Base-by-base conservation (phyloP, 2,329 filamentous ascomycete genomes). In the Alternaria gaisen region DNA sequence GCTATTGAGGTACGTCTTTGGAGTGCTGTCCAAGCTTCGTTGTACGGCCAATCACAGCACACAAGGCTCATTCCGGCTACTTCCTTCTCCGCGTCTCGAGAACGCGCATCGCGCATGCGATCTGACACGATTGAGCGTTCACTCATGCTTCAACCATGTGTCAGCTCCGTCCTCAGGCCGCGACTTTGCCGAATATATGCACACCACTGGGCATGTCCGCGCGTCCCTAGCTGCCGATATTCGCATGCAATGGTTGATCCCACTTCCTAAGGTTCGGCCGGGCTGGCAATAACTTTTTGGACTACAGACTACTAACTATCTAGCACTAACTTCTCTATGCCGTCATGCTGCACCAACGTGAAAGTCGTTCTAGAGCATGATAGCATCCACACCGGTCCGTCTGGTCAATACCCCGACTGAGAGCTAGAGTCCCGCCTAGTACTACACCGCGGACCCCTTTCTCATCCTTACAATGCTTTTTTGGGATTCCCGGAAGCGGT, bases 61-160 rank as follows among this genome's bases (percentile, higher is more conserved):
- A 20, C 38, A 50, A 41, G 41, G 48, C 48, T 61, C 48, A 53
- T 61, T 48, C 60, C 61, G 60, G 58, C 56, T 44, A 28, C 41
- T 41, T 16, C n/a, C 48, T 46, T 55, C 59, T 67, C 71, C 66
- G 69, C 65, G 71, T 74, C 67, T 73, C 68, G 64, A 64, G 63
- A 68, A 42, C 62, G 53, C 55, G 58, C 50, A 53, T 53, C 43
- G 30, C 56, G 41, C 46, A 48, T 53, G 52, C 48, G 48, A 55
- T 67, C 70, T 72, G 65, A 72, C 47, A 72, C 68, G 56, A 56
- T 64, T 70, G 59, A 48, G 66, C 68, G 56, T 68, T 58, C 63
- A 36, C 53, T 32, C 61, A 50, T 73, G 70, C 70, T 63, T 72
- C 69, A 72, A 58, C 38, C 64, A 63, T 68, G 70, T 75, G 60